phyloP scores from a whole-genome alignment of 1,139 yeast genomes.

The Wickerhamomyces sp. region DNA sequence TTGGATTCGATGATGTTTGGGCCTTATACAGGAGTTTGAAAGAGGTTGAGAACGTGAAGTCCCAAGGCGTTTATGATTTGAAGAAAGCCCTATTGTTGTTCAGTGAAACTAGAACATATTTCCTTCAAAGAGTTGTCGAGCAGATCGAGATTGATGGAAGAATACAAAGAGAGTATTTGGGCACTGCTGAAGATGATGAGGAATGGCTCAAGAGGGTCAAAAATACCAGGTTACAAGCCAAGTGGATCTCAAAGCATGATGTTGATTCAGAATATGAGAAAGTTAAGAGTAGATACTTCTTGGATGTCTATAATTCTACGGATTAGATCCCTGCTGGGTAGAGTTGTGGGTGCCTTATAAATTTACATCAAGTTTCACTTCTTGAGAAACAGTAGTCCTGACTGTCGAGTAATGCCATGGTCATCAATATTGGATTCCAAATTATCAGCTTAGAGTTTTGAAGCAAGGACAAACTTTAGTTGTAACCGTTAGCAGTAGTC shows the following conservation, averaged over 20 bases:
- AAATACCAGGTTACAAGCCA: background rate
- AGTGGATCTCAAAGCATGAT: conserved; percentile 9
- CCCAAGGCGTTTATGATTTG: conserved; percentile 1
- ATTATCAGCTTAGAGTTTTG: too few species aligned
- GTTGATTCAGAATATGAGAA: conserved; percentile 6
- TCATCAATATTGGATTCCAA: too few species aligned
- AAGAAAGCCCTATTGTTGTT: conserved; percentile 8
- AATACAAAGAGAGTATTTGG: conserved; percentile 1
- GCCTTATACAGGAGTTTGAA: conserved; percentile 6
- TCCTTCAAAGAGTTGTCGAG: conserved; percentile 7
- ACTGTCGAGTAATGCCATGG: too few species aligned
- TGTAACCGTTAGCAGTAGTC: too few species aligned
- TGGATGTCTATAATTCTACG: conserved; percentile 3
- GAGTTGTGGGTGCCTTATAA: too few species aligned
- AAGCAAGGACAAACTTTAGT: too few species aligned
- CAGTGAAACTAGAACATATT: conserved; percentile 6
- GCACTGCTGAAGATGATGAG: conserved; percentile 4
- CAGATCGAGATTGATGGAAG: conserved; percentile 9
- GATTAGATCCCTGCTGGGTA: background rate
- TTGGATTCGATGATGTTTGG: conserved; percentile 15
- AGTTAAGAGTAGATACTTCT: conserved; percentile 6
- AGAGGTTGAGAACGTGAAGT: conserved; percentile 1
- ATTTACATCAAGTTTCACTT: too few species aligned
- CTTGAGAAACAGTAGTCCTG: too few species aligned
- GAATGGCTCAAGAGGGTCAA: conserved; percentile 9